phyloP scores from a whole-genome alignment of 2,329 filamentous ascomycete species.

The Trichoderma pleuroti region DNA sequence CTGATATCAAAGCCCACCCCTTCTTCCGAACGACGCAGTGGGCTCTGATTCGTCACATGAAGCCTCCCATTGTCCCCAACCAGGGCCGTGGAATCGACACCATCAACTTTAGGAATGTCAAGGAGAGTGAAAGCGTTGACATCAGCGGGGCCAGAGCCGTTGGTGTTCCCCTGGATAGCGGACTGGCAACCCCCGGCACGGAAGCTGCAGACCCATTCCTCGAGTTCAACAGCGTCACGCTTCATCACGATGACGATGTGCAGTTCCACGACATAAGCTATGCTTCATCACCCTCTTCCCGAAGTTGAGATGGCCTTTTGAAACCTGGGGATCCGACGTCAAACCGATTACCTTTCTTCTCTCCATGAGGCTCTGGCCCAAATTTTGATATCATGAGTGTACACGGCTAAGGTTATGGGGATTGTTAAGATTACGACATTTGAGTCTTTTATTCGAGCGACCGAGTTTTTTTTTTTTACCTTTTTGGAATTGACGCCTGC shows the following conservation, averaged over 20 bases:
- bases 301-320: neutral
- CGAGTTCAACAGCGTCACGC: slow-evolving; percentile 96
- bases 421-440: slow-evolving; percentile 16
- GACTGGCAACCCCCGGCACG: slow-evolving; percentile 76
- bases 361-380: neutral
- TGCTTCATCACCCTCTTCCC: slow-evolving; percentile 6
- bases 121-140: slow-evolving; percentile 94
- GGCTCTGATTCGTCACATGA: slow-evolving; percentile 96
- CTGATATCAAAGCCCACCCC: slow-evolving; percentile 91
- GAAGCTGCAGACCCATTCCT: slow-evolving; percentile 89
- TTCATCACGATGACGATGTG: slow-evolving; percentile 93
- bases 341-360: neutral
- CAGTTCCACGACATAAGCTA: slow-evolving; percentile 34
- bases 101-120: slow-evolving; percentile 95
- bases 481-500: slow-evolving; percentile 1
- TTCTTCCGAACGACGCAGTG: slow-evolving; percentile 97
- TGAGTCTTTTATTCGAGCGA: slow-evolving; percentile 9
- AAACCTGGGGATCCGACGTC: neutral
- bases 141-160: slow-evolving; percentile 64
- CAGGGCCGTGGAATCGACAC: slow-evolving; percentile 89
- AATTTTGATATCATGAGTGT: slow-evolving; percentile 15
- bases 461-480: neutral
- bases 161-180: slow-evolving; percentile 83
- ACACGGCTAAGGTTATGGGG: slow-evolving; percentile 7
- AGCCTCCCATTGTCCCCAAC: slow-evolving; percentile 92